These are phyloP conservation scores for sweet orange (Citrus sinensis) DNA, from an alignment of 345 rosid species.

Conservation along the genomic window DVS_A1.0 CM039168.1:1936501-1937000, in stretches of 20 bases:
- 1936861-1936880: constrained; percentile 64
- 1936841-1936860: constrained; percentile 22
- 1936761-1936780: constrained; percentile 35
- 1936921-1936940: constrained; percentile 22
- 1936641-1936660: too few relatives aligned
- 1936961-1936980: neutral
- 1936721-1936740: constrained; percentile 95
- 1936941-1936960: neutral
- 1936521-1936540: constrained; percentile 48
- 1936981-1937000: constrained; percentile 15
- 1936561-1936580: constrained; percentile 33
- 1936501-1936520: constrained; percentile 63
- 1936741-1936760: constrained; percentile 42
- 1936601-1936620: neutral
- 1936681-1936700: constrained; percentile 50
- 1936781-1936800: constrained; percentile 34
- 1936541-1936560: constrained; percentile 30
- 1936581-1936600: neutral
- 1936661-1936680: neutral
- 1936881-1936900: constrained; percentile 99
- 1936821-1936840: constrained; percentile 20
- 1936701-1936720: constrained; percentile 47
- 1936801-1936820: constrained; percentile 6
- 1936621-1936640: too few relatives aligned
- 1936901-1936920: constrained; percentile 87